Conservation (phyloP, 1,139 yeast species). For the Geotrichum citri-aurantii region DNA sequence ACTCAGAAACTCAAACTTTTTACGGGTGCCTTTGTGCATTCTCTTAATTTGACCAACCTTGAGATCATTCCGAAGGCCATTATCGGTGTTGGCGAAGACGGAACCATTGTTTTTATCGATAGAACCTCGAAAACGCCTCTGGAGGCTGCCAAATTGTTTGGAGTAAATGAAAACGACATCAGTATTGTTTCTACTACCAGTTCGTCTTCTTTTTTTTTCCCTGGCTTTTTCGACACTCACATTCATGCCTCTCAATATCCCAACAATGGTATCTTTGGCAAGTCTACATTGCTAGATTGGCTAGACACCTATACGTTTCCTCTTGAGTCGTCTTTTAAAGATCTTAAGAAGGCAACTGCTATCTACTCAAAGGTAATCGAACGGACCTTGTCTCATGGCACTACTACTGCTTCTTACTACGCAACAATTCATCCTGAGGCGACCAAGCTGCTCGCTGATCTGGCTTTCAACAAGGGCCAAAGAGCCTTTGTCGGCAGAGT, state of each 20-base stretch:
- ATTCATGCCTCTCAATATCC: conserved; percentile 97
- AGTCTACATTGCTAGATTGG: conserved; percentile 84
- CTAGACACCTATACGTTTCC: conserved; percentile 82
- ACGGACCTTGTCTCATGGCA: conserved; percentile 69
- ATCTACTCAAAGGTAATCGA: conserved; percentile 61
- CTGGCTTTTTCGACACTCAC: conserved; percentile 93
- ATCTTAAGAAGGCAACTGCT: conserved; percentile 48
- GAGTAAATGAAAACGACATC: conserved; percentile 19
- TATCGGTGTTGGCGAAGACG: conserved; percentile 49
- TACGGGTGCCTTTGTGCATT: conserved; percentile 54
- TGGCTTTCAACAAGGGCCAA: conserved; percentile 64
- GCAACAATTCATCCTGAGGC: conserved; percentile 81
- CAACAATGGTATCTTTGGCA: conserved; percentile 86
- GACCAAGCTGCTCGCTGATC: conserved; percentile 67
- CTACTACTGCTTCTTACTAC: conserved; percentile 88
- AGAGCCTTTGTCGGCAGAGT: conserved; percentile 89
- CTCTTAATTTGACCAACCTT: conserved; percentile 45
- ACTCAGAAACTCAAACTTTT: conserved; percentile 30
- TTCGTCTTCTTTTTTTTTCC: conserved; percentile 55
- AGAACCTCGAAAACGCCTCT: conserved; percentile 19
- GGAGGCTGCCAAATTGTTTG: conserved; percentile 24
- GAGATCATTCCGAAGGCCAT: conserved; percentile 47
- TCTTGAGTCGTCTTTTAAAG: conserved; percentile 57
- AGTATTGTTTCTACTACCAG: conserved; percentile 22
- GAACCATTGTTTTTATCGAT: conserved; percentile 44